These are phyloP conservation scores for Symbiodinium pilosum DNA, from an alignment of 73 alveolate species.

Conservation along the genomic window DNA sequence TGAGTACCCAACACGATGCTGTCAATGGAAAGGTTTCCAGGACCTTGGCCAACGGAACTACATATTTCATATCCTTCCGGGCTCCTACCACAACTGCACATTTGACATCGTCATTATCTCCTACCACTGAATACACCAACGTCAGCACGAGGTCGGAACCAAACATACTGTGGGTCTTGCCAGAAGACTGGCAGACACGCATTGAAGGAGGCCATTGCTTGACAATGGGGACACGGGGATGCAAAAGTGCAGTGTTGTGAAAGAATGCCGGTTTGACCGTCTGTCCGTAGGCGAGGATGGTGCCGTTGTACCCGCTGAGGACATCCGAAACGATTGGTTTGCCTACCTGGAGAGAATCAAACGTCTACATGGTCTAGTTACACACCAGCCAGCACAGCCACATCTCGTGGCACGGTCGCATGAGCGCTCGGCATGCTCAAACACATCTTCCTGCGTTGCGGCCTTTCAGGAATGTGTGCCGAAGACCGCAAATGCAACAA, in stretches of 20 bases:
- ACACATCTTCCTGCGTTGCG: slow-evolving; percentile 42
- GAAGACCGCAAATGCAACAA: no score
- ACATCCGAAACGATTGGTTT: slow-evolving; percentile 68
- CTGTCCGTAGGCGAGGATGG: slow-evolving; percentile 74
- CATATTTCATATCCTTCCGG: no score
- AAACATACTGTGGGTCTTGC: slow-evolving; percentile 89
- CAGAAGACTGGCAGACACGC: slow-evolving; percentile 53
- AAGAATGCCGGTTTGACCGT: slow-evolving; percentile 34
- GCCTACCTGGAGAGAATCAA: slow-evolving; percentile 58
- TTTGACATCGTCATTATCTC: no score
- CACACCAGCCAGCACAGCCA: no score
- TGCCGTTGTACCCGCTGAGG: slow-evolving; percentile 75
- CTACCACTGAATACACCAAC: no score
- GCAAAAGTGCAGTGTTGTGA: background rate
- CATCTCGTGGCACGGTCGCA: no score
- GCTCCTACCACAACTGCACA: no score
- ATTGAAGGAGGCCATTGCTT: background rate
- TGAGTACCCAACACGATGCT: background rate
- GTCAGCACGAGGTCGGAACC: slow-evolving; percentile 10
- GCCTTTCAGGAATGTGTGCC: background rate
- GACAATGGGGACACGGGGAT: background rate
- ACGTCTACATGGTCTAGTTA: no score
- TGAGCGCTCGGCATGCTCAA: slow-evolving; percentile 35
- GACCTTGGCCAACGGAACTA: slow-evolving; percentile 1
- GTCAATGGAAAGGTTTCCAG: background rate